Evolutionary conservation across 75 land plant species (phyloP).

Genomic region (Picea glauca): DNA sequence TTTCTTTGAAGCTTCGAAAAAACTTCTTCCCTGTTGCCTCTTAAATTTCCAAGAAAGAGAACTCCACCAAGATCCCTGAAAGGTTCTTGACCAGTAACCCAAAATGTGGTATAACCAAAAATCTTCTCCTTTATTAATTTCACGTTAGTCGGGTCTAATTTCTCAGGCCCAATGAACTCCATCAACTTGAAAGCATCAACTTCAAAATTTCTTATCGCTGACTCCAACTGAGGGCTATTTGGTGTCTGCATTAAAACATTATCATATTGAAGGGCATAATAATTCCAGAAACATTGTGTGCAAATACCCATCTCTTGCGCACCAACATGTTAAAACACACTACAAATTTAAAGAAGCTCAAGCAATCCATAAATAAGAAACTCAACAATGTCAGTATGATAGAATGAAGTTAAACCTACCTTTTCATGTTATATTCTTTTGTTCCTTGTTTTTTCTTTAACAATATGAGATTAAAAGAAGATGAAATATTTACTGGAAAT

Average conservation of each 20-base stretch:
- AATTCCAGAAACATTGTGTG: not conserved
- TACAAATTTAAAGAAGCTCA: not conserved
- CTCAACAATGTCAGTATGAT: not conserved
- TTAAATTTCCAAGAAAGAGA: slow-evolving; percentile 88
- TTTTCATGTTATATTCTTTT: not conserved
- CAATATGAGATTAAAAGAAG: not conserved
- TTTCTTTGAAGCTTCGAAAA: slow-evolving; percentile 79
- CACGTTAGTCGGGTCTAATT: slow-evolving; percentile 86
- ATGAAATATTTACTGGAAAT: not conserved
- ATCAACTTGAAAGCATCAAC: slow-evolving; percentile 88
- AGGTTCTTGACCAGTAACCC: slow-evolving; percentile 94
- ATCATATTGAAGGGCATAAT: not conserved
- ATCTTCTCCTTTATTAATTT: slow-evolving; percentile 87
- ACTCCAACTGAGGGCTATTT: not conserved
- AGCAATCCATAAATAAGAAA: not conserved
- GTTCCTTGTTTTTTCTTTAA: not conserved
- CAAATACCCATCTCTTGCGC: not conserved
- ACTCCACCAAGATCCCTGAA: slow-evolving; percentile 96
- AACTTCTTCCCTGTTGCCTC: slow-evolving; percentile 90
- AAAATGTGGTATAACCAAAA: slow-evolving; percentile 94
- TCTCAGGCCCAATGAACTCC: slow-evolving; percentile 98
- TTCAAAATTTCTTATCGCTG: slow-evolving; percentile 44
- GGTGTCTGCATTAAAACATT: not conserved
- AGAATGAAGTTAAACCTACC: not conserved
- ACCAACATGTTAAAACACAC: not conserved